Evolutionary conservation across 164 flowering plant species (phyloP), one percentile per base, ranked within the genome.

Genomic region (Macadamia tetraphylla): DNA sequence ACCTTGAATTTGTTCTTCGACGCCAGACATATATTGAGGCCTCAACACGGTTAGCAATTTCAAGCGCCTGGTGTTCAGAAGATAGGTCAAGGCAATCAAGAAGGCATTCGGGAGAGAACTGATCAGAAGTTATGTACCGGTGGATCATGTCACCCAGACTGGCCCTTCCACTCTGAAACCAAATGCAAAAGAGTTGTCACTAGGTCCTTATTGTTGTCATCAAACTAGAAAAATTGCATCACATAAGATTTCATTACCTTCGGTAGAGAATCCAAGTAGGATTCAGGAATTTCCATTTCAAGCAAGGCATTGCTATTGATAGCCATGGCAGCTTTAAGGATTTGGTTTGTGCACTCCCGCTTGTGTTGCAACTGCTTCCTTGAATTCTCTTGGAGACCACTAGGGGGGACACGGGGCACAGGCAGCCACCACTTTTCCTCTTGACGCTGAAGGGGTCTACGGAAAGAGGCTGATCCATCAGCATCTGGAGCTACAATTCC

Each of bases 31-130:
- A 82, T 8, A 95, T 85, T 55, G 99, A 75, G 48, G 98, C 90
- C 75, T 95, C 99, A 44, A 90, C 88, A 35, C 93, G 96, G 65
- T 92, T 95, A 51, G 96, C 98, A 55, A 95, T 81, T 73, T 95
- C 99, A 40, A 91, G 71, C 57, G 91, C 97, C 52, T 84, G 82
- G 74, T 88, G 93, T 63, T 95, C 99, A 29, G 94, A 82, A 9
- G 96, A 83, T 58, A 92, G 78, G 69, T 92, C 96, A 30, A 95
- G 84, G 84, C 90, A 95, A 78, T 92, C 98, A 64, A 95, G 96
- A 77, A 95, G 83, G 75, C 93, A 87, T 56, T 95, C 99, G 0
- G 96, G 73, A 2, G 94, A 92, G 61, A 23, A 62, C 23, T 40
- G 43, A 10, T 62, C 65, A 7, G 65, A 62, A 14, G 46, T 62